These are phyloP conservation scores for Cercospora citrullina DNA, from an alignment of 2,329 filamentous ascomycete genomes.

Conservation along the genomic window DNA sequence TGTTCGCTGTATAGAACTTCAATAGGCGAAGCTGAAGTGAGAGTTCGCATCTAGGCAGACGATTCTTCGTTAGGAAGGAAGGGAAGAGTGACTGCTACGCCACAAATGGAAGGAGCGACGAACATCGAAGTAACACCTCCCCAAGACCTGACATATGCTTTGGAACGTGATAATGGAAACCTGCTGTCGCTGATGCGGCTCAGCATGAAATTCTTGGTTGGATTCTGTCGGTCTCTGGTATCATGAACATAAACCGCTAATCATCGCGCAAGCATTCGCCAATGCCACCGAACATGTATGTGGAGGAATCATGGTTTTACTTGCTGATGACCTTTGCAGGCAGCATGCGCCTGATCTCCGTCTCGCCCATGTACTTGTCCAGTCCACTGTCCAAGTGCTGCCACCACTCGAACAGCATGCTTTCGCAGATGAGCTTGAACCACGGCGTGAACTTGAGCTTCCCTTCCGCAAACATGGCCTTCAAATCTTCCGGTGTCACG, in stretches of 20 bases:
- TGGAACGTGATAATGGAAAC: neutral
- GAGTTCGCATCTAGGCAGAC: neutral
- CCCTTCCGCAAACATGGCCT: slow-evolving; percentile 79
- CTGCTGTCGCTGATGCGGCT: neutral
- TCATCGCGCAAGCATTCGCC: neutral
- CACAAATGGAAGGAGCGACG: neutral
- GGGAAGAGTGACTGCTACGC: neutral
- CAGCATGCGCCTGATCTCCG: slow-evolving; percentile 80
- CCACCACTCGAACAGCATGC: slow-evolving; percentile 99
- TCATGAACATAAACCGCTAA: neutral
- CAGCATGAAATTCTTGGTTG: neutral
- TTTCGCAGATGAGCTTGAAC: slow-evolving; percentile 99
- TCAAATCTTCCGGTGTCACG: slow-evolving; percentile 78
- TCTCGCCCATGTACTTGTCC: slow-evolving; percentile 83
- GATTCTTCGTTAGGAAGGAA: neutral
- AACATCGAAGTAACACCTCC: neutral
- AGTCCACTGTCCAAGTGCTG: slow-evolving; percentile 75
- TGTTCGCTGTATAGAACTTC: neutral
- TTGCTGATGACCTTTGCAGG: slow-evolving; percentile 8
- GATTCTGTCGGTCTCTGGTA: slow-evolving; percentile 15
- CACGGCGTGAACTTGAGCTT: slow-evolving; percentile 88
- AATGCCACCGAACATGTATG: neutral
- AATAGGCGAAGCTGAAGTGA: neutral
- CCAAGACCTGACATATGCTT: neutral
- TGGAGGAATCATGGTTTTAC: neutral